Evolutionary conservation across 306 rosid species (phyloP).

Genomic region (Castanea sativa): DNA sequence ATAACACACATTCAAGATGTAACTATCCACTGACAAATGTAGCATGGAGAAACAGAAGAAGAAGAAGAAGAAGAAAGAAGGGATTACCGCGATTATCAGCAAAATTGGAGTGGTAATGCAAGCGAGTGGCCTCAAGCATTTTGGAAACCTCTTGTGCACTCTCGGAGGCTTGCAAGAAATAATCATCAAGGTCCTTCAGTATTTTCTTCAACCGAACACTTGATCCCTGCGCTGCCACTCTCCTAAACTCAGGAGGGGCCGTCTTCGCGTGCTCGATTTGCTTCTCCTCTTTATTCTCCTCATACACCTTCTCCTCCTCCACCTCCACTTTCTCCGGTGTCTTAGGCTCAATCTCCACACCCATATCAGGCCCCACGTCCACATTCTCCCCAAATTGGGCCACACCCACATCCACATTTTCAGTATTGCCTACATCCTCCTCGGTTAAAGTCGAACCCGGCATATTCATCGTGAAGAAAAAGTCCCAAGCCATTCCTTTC

Average conservation of each 20-base stretch:
- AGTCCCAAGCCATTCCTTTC: constrained; percentile 77
- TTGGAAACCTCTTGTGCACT: constrained; percentile 76
- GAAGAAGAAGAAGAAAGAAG: not conserved
- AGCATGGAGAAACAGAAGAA: not conserved
- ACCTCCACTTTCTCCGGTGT: constrained; percentile 63
- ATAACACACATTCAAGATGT: too few species aligned
- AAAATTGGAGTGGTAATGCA: constrained; percentile 88
- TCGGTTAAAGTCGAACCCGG: constrained; percentile 49
- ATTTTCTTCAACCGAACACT: constrained; percentile 52
- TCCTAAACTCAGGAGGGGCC: constrained; percentile 63
- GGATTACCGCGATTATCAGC: constrained; percentile 76
- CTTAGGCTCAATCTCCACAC: constrained; percentile 50
- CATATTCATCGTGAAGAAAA: constrained; percentile 63
- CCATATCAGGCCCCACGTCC: constrained; percentile 5
- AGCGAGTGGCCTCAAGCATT: constrained; percentile 87
- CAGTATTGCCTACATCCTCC: constrained; percentile 10
- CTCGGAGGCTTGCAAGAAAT: constrained; percentile 62
- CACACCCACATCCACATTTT: constrained; percentile 23
- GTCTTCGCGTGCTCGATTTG: constrained; percentile 65
- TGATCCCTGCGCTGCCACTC: constrained; percentile 42
- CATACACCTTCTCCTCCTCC: constrained; percentile 23
- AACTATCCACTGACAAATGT: not conserved
- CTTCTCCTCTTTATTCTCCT: constrained; percentile 24
- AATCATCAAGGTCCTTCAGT: constrained; percentile 59
- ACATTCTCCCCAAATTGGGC: constrained; percentile 20